Evolutionary conservation across 441 rosid genomes (phyloP), one percentile per base, ranked within the genome.

Genomic region (Adansonia rubrostipa): DNA sequence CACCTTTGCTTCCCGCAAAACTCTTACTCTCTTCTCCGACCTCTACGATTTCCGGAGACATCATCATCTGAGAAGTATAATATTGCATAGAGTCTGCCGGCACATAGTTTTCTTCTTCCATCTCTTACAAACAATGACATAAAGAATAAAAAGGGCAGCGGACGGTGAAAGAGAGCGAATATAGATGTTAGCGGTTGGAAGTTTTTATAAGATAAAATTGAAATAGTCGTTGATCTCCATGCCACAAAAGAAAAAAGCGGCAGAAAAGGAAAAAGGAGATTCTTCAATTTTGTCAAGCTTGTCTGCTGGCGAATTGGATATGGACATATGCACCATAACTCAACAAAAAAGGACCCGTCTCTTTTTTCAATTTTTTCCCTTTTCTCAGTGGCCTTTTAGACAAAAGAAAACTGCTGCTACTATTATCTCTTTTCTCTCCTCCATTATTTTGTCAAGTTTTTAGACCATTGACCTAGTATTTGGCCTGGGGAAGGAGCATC

Each of bases 31-130:
- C 92, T 40, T 88, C 91, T 50, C 83, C 91, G 4, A 91, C 82
- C 88, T 91, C 95, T 67, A 88, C 93, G 48, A 91, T 89, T 24
- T 91, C 95, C 1, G 92, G 81, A 3, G 91, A 89, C 85, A 86
- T 61, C 85, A 86, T 61, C 40, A 83, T 85, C 71, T n/a, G 84
- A 64, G 40, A 85, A 76, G 13, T 73, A 44, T 75, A 58, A n/a
- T 78, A 80, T 56, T 56, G 86, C 53, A 72, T 5, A 20, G 84
- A 64, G 40, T 73, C 79, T 11, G 61, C 71, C 11, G 79, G 60
- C 65, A 48, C 63, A 62, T n/a, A n/a, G 17, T 54, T 77, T 67
- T 84, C 84, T 77, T 82, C 86, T 67, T 82, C 88, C 87, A 85
- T 87, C 6, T 14, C 44, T 60, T 22, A 17, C 76, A 63, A 28